These are phyloP conservation scores for Didymella lethalis DNA, from an alignment of 2,329 filamentous ascomycete species.

Conservation along the genomic window DNA sequence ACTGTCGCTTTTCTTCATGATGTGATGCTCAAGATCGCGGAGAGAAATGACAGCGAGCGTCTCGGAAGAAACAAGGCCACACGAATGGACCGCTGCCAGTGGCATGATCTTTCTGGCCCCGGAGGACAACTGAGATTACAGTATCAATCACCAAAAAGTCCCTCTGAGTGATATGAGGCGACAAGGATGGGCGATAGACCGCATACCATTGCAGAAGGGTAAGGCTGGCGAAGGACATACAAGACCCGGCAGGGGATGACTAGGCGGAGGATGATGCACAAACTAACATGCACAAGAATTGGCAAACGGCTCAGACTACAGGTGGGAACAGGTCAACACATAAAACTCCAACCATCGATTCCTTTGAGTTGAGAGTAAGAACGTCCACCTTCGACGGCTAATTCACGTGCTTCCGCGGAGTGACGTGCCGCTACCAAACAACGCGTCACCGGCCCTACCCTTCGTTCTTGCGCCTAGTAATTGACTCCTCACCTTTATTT, in stretches of 20 bases:
- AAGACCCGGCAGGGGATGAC: no score
- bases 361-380: not conserved
- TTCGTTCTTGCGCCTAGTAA: not conserved
- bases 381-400: not conserved
- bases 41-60: not conserved
- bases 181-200: no score
- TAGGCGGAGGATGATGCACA: no score
- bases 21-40: not conserved
- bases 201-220: no score
- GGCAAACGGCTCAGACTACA: no score
- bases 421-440: slow-evolving; percentile 1
- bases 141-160: no score
- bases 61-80: no score
- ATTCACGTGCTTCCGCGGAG: not conserved
- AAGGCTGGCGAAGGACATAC: no score
- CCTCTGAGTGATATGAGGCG: no score
- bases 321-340: no score
- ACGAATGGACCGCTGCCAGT: not conserved
- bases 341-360: no score
- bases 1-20: not conserved
- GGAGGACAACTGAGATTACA: not conserved
- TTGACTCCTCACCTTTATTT: not conserved
- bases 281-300: no score
- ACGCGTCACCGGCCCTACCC: not conserved
- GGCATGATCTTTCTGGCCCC: not conserved